Conservation (phyloP, 73 alveolate species). For the Tetrahymena malaccensis region DNA sequence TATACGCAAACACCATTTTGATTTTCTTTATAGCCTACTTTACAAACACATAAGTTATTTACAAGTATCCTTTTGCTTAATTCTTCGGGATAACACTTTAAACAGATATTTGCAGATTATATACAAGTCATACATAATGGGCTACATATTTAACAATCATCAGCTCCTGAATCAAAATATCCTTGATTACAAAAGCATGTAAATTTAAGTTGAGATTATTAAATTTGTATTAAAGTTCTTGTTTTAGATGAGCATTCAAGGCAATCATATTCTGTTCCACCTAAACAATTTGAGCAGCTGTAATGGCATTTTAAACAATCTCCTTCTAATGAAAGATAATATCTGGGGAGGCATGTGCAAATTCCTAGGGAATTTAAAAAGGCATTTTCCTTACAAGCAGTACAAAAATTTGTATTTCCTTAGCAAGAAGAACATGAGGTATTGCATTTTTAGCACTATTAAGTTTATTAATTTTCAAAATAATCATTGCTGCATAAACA, state of each 20-base stretch:
- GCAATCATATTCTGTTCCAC: neutral
- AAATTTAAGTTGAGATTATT: neutral
- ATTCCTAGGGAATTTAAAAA: neutral
- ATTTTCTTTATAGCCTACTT: neutral
- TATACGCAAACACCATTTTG: neutral
- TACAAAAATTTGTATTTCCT: neutral
- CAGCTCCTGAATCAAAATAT: neutral
- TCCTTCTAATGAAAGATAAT: neutral
- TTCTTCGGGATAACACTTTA: neutral
- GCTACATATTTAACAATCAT: neutral
- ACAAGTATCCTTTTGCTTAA: neutral
- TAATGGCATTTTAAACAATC: neutral
- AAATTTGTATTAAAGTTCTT: neutral
- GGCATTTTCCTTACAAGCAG: neutral
- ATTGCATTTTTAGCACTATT: neutral
- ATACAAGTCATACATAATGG: neutral
- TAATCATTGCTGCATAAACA: neutral
- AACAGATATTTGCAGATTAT: neutral
- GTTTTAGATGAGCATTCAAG: neutral
- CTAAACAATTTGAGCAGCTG: neutral
- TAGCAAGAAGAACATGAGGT: neutral
- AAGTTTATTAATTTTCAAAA: neutral
- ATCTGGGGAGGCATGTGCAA: neutral
- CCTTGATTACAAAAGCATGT: neutral
- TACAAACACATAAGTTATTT: neutral